Conservation (phyloP, 768 basidiomycete species). For the Paxillus ammoniavirescens region DNA sequence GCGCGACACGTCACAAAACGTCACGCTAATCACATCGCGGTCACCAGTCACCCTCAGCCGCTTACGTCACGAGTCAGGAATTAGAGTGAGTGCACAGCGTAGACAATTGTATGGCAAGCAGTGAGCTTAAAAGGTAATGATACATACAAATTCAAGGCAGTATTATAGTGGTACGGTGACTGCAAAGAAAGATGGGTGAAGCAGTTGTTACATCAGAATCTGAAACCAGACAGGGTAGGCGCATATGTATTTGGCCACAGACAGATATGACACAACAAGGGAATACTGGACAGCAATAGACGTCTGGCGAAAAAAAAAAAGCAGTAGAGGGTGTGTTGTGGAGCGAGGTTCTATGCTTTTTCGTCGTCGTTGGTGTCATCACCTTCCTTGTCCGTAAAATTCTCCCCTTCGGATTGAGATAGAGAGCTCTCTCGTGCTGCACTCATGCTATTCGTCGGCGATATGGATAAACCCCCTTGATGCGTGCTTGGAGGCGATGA, state of each 20-base stretch:
- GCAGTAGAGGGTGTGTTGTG: conserved; percentile 1
- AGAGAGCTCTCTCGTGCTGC: conserved; percentile 61
- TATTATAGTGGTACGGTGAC: conserved; percentile 22
- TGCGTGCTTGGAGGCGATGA: conserved; percentile 62
- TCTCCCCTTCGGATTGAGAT: conserved; percentile 27
- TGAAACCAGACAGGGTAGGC: conserved; percentile 6
- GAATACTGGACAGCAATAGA: conserved; percentile 18
- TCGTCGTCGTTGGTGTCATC: conserved; percentile 8
- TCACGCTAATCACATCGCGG: neutral
- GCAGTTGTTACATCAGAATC: conserved; percentile 17
- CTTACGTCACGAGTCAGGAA: conserved; percentile 1
- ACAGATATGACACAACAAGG: conserved; percentile 23
- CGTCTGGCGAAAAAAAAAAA: conserved; percentile 4
- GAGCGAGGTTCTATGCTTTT: conserved; percentile 12
- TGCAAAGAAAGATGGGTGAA: conserved; percentile 7
- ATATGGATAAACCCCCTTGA: conserved; percentile 60
- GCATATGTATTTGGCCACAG: conserved; percentile 16
- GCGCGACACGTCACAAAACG: conserved; percentile 7
- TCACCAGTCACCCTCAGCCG: neutral
- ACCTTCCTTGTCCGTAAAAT: conserved; percentile 8
- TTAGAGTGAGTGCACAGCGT: conserved; percentile 15
- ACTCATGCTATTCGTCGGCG: conserved; percentile 69
- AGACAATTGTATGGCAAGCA: neutral
- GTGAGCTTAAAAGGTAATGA: conserved; percentile 22
- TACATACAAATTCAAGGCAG: conserved; percentile 28